Evolutionary conservation across 2,329 filamentous ascomycete species (phyloP), one percentile per base, ranked within the genome.

Genomic region (Colletotrichum phormii): DNA sequence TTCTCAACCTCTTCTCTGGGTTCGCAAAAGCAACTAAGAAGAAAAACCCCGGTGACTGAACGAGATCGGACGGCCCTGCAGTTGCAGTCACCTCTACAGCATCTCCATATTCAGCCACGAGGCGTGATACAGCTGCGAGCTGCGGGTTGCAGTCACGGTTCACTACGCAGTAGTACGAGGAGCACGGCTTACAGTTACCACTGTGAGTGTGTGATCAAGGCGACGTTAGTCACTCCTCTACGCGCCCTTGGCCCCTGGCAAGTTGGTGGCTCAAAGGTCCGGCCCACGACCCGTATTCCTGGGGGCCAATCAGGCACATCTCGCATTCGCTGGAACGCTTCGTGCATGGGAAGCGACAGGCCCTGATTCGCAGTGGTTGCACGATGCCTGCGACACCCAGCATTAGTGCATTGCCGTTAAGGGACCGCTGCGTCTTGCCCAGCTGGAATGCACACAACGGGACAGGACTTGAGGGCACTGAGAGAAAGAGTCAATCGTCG

Each of bases 261-360:
- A 63, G 63, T 64, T 64, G 55, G 72, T 71, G 60, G 73, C 49
- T 73, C 70, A 55, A 66, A 71, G 63, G 54, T 46, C 51, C 46
- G 57, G 68, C 55, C 51, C 62, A 67, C 63, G 71, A 67, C 62
- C 71, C 67, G 67, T 72, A 37, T 66, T 64, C n/a, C 68, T 62
- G 59, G 66, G 31, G 74, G 63, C 84, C 82, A 86, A 86, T 86
- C 80, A 84, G 33, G 55, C 75, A 73, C 72, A 74, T 71, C 72
- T 75, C 49, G 71, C 69, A 69, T 77, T 77, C 77, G 73, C 80
- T 84, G 83, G 80, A 84, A 84, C 83, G 80, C 79, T 81, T 82
- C 76, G 74, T 84, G 84, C 83, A 82, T 83, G 68, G 81, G 80
- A 77, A 76, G 76, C 75, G 77, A 77, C 77, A 78, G 79, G 80